Evolutionary conservation across 306 rosid species (phyloP), one percentile per base, ranked within the genome.

Genomic region (Vigna angularis): DNA sequence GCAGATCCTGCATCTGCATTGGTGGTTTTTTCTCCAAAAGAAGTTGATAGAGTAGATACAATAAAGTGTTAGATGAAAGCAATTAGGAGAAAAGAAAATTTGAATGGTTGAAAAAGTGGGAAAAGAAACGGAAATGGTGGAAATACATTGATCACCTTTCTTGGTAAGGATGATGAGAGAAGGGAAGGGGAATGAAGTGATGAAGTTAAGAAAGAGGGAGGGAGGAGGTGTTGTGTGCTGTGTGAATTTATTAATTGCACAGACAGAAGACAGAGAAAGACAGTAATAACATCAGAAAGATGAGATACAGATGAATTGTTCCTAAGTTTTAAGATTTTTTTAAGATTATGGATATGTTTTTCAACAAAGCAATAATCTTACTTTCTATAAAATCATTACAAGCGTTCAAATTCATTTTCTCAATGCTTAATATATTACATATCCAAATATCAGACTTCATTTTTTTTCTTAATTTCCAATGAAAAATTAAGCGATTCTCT

Each of bases 231-330:
- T 9, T 57, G 56, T 65, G 86, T 45, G 50, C 24, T 52, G 58
- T 53, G 61, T 79, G 84, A 80, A 63, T 85, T 55, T 83, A 88
- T 85, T 90, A 74, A 88, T 81, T 87, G 91, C 85, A 75, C 82
- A 83, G 75, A 81, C 48, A 30, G 58, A 75, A 85, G 75, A 81
- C 48, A 30, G 63, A 5, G 48, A 74, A 81, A 38, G 36, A 38
- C 38, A 73, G 69, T 9, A 18, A 20, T 50, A 30, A 36, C 62
- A 36, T 34, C 15, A 40, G 14, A 11, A 1, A 56, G 63, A 28
- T 63, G 8, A 15, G 4, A 17, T 17, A 32, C 12, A 50, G 6
- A 20, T 66, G 12, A 66, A 44, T 42, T 42, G 12, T 18, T 42
- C 2, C 42, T 36, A 6, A 36, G 42, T 36, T 36, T 36, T 36